Evolutionary conservation across 1,139 yeast genomes (phyloP).

Genomic region (Scheffersomyces illinoinensis): DNA sequence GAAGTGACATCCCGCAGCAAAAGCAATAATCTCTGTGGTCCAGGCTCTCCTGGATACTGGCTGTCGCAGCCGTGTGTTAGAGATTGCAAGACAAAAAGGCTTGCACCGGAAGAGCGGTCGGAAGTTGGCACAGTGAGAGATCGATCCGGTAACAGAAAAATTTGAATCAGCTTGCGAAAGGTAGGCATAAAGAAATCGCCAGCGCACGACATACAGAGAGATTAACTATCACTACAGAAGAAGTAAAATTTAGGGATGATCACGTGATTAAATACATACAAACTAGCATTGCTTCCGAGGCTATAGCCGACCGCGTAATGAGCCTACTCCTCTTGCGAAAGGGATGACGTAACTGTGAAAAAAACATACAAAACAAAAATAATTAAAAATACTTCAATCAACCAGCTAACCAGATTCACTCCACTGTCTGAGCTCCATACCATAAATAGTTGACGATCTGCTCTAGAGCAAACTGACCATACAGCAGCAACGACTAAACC

Average conservation of each 20-base stretch:
- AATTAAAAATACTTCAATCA: not conserved
- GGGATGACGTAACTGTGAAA: not conserved
- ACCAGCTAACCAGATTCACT: not conserved
- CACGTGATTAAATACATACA: not conserved
- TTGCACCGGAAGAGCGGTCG: not conserved
- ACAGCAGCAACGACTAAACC: not conserved
- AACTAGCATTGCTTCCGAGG: not conserved
- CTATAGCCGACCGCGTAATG: not conserved
- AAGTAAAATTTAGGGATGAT: not conserved
- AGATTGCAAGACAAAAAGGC: not conserved
- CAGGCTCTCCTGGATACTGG: not conserved
- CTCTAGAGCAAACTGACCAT: not conserved
- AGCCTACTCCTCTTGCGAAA: not conserved
- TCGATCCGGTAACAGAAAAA: not conserved
- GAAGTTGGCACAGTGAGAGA: not conserved
- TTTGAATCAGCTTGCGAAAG: not conserved
- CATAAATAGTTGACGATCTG: not conserved
- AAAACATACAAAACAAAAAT: not conserved
- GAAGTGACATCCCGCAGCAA: not conserved
- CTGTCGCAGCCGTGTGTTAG: not conserved
- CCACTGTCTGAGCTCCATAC: not conserved
- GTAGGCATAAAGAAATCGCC: not conserved
- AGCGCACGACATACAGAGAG: not conserved
- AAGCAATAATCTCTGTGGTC: not conserved
- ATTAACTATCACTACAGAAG: not conserved